A percentile compares a stretch with the other conserved stretches of the same genome.
These are phyloP conservation scores for Pleurozium schreberi DNA, from an alignment of 225 moss, liverwort and hornwort genomes.

Conservation along the genomic window DNA sequence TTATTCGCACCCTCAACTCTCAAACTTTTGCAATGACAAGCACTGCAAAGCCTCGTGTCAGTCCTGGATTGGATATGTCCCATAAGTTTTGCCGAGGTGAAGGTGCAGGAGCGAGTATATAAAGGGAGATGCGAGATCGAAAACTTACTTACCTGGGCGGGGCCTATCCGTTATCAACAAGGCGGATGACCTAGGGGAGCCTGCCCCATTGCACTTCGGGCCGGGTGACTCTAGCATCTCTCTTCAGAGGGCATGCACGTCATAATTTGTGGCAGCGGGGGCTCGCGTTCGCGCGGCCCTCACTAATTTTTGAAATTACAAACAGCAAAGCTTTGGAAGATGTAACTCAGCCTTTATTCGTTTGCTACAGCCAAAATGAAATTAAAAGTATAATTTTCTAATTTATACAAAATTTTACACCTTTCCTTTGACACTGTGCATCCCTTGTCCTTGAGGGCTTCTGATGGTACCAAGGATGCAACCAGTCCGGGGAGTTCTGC, in stretches of 20 bases:
- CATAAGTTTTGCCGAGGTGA: not conserved
- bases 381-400: no score
- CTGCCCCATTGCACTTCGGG: constrained; percentile 3
- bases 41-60: not conserved
- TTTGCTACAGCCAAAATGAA: no score
- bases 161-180: not conserved
- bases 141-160: fast-evolving
- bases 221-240: constrained; percentile 5
- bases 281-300: constrained; percentile 61
- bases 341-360: no score
- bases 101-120: not conserved
- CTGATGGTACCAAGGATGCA: no score
- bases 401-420: no score
- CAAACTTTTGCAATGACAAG: not conserved
- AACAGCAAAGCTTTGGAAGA: no score
- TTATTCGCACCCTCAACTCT: not conserved
- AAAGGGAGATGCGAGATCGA: fast-evolving
- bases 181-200: not conserved
- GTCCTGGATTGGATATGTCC: not conserved
- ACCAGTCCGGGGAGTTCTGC: no score
- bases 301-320: not conserved
- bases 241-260: constrained; percentile 35
- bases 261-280: constrained; percentile 60
- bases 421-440: no score
- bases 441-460: no score